phyloP scores from a whole-genome alignment of 495 filamentous ascomycete species.

The Xylaria nigripes region DNA sequence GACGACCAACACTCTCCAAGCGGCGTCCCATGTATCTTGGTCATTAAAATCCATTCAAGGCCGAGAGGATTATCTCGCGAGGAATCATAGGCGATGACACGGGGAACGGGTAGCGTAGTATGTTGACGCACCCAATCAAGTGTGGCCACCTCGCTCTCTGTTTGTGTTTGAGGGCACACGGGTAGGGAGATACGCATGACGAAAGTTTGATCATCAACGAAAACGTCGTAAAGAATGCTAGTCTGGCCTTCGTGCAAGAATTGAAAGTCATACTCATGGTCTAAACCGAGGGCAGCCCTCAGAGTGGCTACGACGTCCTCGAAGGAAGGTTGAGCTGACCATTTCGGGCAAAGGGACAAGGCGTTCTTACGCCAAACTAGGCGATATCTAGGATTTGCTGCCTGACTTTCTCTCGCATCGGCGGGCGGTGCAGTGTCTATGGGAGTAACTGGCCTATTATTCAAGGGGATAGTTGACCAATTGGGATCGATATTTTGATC shows the following conservation, averaged over 20 bases:
- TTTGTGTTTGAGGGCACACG: constrained; percentile 45
- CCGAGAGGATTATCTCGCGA: constrained; percentile 39
- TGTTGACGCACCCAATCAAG: constrained; percentile 36
- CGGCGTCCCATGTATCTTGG: constrained; percentile 35
- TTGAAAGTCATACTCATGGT: constrained; percentile 10
- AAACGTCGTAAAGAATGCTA: constrained; percentile 33
- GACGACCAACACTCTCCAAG: constrained; percentile 35
- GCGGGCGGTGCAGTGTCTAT: too few relatives aligned
- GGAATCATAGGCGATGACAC: constrained; percentile 41
- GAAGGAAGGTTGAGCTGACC: constrained; percentile 16
- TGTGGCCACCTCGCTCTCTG: constrained; percentile 49
- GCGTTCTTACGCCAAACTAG: constrained; percentile 11
- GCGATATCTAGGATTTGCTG: constrained; percentile 9
- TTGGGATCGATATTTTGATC: background rate
- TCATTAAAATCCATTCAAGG: constrained; percentile 56
- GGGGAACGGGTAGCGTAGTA: constrained; percentile 47
- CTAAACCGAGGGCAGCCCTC: background rate
- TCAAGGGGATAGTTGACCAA: background rate
- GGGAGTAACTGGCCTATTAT: too few relatives aligned
- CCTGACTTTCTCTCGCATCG: too few relatives aligned
- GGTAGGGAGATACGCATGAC: constrained; percentile 49
- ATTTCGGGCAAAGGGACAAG: constrained; percentile 8
- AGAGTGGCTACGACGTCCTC: constrained; percentile 15
- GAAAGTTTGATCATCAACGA: constrained; percentile 17
- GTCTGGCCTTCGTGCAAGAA: constrained; percentile 20